Evolutionary conservation across 192 early-diverging fungal genomes (phyloP).

Genomic region (Coemansia nantahalensis): DNA sequence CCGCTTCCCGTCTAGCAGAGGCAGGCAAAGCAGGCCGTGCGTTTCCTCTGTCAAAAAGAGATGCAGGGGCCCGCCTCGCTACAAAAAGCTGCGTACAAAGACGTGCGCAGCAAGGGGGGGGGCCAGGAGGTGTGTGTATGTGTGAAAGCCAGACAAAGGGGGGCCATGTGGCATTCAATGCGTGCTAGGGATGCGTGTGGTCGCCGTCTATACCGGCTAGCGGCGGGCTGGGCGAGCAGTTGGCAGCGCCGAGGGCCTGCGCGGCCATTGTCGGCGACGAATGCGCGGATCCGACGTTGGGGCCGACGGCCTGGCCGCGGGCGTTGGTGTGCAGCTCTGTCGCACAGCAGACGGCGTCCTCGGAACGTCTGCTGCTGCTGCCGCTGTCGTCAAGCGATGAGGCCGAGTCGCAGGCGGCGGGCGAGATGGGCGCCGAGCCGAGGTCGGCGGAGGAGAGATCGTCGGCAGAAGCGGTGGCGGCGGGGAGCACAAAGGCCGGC

Average conservation of each 20-base stretch:
- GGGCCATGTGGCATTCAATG: no score
- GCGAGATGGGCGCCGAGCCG: background rate
- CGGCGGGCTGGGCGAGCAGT: conserved; percentile 13
- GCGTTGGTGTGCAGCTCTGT: background rate
- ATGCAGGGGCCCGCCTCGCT: no score
- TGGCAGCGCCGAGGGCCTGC: conserved; percentile 3
- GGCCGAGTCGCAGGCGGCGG: background rate
- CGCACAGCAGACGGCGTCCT: background rate
- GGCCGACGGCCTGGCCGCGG: conserved; percentile 21
- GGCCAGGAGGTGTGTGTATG: no score
- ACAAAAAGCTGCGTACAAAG: no score
- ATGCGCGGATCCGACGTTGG: conserved; percentile 35
- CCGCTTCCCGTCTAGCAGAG: no score
- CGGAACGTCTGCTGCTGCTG: background rate
- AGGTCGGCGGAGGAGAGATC: background rate
- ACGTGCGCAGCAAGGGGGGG: no score
- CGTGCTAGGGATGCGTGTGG: no score
- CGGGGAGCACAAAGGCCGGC: background rate
- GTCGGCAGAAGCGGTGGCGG: no score
- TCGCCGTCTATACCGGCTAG: background rate
- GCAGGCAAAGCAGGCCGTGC: no score
- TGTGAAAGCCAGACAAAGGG: no score
- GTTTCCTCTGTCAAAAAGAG: no score
- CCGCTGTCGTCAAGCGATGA: conserved; percentile 1
- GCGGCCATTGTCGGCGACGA: conserved; percentile 24